Conservation (phyloP, 345 rosid genomes). For the Salix arbutifolia region DNA sequence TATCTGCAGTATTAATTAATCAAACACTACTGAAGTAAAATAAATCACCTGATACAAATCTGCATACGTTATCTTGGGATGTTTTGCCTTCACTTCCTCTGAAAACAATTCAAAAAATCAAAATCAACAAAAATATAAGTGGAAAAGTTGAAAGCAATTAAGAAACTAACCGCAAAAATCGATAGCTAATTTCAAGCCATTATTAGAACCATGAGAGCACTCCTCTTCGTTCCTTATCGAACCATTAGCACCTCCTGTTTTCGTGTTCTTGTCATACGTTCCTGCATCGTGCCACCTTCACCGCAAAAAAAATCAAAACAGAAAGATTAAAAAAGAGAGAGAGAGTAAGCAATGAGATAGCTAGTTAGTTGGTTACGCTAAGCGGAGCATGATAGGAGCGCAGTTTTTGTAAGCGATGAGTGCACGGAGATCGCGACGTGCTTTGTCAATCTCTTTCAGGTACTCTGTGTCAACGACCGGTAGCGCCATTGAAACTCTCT, state of each 20-base stretch:
- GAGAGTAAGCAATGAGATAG: neutral
- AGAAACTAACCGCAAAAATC: conserved; percentile 65
- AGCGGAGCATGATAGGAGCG: conserved; percentile 95
- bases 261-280: conserved; percentile 70
- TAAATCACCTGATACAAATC: conserved; percentile 58
- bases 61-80: conserved; percentile 76
- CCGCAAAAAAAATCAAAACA: neutral
- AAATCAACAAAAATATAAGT: neutral
- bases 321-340: neutral
- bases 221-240: conserved; percentile 88
- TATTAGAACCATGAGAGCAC: conserved; percentile 64
- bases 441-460: conserved; percentile 75
- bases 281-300: conserved; percentile 98
- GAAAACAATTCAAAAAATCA: conserved; percentile 7
- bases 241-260: conserved; percentile 90
- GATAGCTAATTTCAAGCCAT: conserved; percentile 74
- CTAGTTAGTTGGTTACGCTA: conserved; percentile 51
- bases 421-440: conserved; percentile 91
- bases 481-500: conserved; percentile 50
- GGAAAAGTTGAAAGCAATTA: neutral
- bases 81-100: conserved; percentile 80
- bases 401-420: conserved; percentile 77
- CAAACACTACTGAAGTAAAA: neutral
- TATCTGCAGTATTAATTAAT: neutral
- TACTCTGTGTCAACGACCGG: conserved; percentile 77